Conservation (phyloP, 306 rosid species). For the Citrullus mucosospermus region DNA sequence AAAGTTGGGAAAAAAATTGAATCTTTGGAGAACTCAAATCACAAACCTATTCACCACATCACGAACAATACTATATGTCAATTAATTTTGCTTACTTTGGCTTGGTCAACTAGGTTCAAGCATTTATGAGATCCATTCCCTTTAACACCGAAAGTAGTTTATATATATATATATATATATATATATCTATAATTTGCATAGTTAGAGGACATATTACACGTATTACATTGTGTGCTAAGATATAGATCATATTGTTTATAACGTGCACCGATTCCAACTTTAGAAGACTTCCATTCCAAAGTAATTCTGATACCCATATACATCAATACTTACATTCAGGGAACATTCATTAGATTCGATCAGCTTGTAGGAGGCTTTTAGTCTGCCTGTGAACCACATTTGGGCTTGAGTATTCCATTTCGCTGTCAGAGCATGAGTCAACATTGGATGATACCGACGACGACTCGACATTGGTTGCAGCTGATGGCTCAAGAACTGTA, state of each 20-base stretch:
- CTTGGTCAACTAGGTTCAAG: too few species aligned
- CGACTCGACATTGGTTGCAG: slow-evolving; percentile 10
- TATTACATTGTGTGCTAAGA: not conserved
- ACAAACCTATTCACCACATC: too few species aligned
- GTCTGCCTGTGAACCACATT: slow-evolving; percentile 39
- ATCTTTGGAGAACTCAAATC: too few species aligned
- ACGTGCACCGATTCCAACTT: not conserved
- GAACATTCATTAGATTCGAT: slow-evolving; percentile 18
- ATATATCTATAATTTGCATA: not conserved
- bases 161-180: not conserved
- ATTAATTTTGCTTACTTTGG: too few species aligned
- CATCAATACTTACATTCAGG: not conserved
- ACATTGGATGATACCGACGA: slow-evolving; percentile 39
- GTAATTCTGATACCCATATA: not conserved
- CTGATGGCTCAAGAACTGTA: slow-evolving; percentile 15
- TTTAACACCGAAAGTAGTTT: not conserved
- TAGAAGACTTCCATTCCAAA: not conserved
- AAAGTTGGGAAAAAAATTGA: too few species aligned
- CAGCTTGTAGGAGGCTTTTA: slow-evolving; percentile 28
- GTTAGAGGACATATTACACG: not conserved
- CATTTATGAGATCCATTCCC: not conserved
- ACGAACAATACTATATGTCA: too few species aligned
- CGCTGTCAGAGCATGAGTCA: slow-evolving; percentile 28
- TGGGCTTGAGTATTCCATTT: slow-evolving; percentile 33
- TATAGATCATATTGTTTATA: not conserved